Percentiles rank a stretch among this genome's conserved stretches.
Conservation (phyloP, 805 yeast genomes). For the Saccharomyces mikatae region DNA sequence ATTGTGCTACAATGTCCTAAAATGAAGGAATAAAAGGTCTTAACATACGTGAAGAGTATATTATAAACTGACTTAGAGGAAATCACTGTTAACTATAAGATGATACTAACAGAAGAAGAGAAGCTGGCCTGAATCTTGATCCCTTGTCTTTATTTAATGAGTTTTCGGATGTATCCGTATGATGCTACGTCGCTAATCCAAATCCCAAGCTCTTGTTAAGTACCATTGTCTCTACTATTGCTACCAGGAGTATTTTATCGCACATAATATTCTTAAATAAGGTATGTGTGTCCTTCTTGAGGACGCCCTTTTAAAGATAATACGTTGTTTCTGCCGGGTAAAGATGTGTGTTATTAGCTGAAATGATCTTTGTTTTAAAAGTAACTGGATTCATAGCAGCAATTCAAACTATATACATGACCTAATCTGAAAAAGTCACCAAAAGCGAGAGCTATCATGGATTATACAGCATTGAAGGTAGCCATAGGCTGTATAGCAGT, state of each 20-base stretch:
- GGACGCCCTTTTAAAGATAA: not conserved
- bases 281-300: not conserved
- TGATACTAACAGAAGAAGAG: not conserved
- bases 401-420: not conserved
- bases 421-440: not conserved
- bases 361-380: not conserved
- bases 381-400: not conserved
- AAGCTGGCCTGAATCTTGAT: not conserved
- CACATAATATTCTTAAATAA: not conserved
- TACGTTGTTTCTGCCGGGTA: not conserved
- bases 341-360: not conserved
- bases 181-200: not conserved
- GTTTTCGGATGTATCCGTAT: not conserved
- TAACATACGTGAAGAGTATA: not conserved
- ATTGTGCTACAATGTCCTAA: not conserved
- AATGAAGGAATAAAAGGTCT: not conserved
- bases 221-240: not conserved
- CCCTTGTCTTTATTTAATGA: not conserved
- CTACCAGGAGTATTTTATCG: not conserved
- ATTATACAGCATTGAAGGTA: constrained; percentile 1
- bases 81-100: not conserved
- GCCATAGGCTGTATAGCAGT: constrained; percentile 13
- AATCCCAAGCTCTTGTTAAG: not conserved
- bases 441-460: not conserved
- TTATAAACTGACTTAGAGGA: not conserved